Conservation (phyloP, 768 basidiomycete species). For the Mycena galopus region DNA sequence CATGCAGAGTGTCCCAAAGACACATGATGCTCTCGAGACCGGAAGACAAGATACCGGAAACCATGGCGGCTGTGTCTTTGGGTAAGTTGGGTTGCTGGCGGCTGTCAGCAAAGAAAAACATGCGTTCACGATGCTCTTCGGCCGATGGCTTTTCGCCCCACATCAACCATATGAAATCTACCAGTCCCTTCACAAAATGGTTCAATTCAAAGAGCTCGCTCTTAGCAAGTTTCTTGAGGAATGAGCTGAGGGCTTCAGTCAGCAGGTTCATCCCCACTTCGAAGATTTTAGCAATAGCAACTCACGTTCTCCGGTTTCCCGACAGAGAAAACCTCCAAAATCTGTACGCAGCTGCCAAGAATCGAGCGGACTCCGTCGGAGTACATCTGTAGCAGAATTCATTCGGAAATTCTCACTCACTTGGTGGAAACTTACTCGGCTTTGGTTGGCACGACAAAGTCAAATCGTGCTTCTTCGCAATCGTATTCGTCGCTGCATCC, state of each 20-base stretch:
- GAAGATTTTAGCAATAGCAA: too few species aligned
- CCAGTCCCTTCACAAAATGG: not conserved
- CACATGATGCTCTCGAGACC: constrained; percentile 5
- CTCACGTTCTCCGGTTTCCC: not conserved
- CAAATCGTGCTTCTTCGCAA: too few species aligned
- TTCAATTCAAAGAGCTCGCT: not conserved
- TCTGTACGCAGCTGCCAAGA: not conserved
- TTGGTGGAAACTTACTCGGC: not conserved
- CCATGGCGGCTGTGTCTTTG: not conserved
- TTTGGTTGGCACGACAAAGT: too few species aligned
- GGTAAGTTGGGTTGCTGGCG: too few species aligned
- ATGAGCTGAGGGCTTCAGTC: not conserved
- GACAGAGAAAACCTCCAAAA: constrained; percentile 5
- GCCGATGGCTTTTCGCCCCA: not conserved
- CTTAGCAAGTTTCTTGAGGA: not conserved
- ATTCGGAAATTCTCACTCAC: not conserved
- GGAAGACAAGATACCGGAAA: not conserved
- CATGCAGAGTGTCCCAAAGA: not conserved
- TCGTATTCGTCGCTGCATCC: too few species aligned
- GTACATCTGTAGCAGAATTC: not conserved
- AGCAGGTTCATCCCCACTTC: too few species aligned
- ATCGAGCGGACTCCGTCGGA: constrained; percentile 8
- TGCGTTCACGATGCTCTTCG: too few species aligned
- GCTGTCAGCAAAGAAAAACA: too few species aligned
- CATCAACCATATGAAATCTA: constrained; percentile 1